A percentile compares a stretch with the other conserved stretches of the same genome.
These are phyloP conservation scores for Arachnopeziza araneosa DNA, from an alignment of 2,329 filamentous ascomycete species.

Conservation along the genomic window DNA sequence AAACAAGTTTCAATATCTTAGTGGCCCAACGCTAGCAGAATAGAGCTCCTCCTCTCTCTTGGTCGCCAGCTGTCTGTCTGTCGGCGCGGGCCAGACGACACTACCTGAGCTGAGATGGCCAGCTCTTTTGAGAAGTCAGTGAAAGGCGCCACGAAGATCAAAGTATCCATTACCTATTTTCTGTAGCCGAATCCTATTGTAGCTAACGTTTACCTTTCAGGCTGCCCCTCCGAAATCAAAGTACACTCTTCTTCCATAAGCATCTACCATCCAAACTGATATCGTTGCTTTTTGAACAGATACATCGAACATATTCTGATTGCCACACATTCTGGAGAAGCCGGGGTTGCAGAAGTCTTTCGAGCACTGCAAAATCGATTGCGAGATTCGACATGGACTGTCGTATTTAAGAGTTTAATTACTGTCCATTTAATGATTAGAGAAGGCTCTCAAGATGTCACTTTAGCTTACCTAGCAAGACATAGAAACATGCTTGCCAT, in stretches of 20 bases:
- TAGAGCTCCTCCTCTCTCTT: background rate
- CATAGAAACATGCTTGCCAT: slow-evolving; percentile 81
- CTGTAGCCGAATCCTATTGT: background rate
- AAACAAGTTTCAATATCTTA: background rate
- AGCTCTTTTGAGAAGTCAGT: slow-evolving; percentile 98
- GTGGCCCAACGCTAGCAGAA: background rate
- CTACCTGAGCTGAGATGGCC: slow-evolving; percentile 49
- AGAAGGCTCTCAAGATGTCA: slow-evolving; percentile 85
- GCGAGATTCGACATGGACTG: slow-evolving; percentile 98
- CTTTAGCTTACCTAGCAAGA: slow-evolving; percentile 75
- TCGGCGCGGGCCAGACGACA: background rate
- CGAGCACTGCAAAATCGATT: slow-evolving; percentile 82
- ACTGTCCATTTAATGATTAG: slow-evolving; percentile 96
- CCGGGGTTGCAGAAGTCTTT: slow-evolving; percentile 93
- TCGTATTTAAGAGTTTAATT: slow-evolving; percentile 95
- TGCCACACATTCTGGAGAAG: slow-evolving; percentile 90
- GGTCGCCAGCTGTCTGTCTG: slow-evolving; percentile 16
- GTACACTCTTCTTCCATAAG: slow-evolving; percentile 45
- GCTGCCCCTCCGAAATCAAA: slow-evolving; percentile 96
- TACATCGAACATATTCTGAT: slow-evolving; percentile 91
- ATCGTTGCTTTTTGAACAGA: slow-evolving; percentile 14
- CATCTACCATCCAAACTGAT: slow-evolving; percentile 14
- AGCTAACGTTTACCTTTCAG: slow-evolving; percentile 38
- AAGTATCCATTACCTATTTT: slow-evolving; percentile 47
- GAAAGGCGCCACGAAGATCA: slow-evolving; percentile 97